Conservation (phyloP, 805 yeast species). For the Zygosaccharomyces gambellarensis region DNA sequence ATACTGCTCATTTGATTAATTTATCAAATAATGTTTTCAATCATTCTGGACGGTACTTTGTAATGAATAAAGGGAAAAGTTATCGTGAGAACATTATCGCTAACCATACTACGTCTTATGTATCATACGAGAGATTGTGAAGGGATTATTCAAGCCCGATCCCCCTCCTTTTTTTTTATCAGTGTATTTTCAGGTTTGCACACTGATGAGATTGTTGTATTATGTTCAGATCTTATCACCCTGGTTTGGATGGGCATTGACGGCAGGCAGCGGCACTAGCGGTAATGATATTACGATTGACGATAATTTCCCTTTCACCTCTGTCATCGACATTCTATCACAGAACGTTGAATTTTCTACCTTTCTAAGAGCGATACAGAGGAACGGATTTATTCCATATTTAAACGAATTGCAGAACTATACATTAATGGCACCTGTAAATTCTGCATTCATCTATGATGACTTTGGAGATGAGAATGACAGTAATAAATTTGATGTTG, state of each 20-base stretch:
- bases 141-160: no score
- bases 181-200: neutral
- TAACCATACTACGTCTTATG: no score
- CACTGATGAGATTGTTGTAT: neutral
- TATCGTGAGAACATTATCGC: no score
- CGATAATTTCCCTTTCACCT: constrained; percentile 29
- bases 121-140: no score
- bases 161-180: neutral
- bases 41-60: no score
- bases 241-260: neutral
- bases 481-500: constrained; percentile 16
- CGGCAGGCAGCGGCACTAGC: neutral
- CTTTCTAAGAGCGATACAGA: constrained; percentile 57
- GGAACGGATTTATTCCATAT: constrained; percentile 55
- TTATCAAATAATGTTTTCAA: no score
- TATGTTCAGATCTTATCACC: neutral
- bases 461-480: constrained; percentile 2
- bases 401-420: constrained; percentile 57
- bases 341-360: constrained; percentile 61
- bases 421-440: constrained; percentile 76
- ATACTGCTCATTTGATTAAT: no score
- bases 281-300: neutral
- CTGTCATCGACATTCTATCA: constrained; percentile 68
- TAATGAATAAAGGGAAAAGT: no score
- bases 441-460: constrained; percentile 57